Evolutionary conservation across 2,329 filamentous ascomycete genomes (phyloP).

Genomic region (Talaromyces piceae): DNA sequence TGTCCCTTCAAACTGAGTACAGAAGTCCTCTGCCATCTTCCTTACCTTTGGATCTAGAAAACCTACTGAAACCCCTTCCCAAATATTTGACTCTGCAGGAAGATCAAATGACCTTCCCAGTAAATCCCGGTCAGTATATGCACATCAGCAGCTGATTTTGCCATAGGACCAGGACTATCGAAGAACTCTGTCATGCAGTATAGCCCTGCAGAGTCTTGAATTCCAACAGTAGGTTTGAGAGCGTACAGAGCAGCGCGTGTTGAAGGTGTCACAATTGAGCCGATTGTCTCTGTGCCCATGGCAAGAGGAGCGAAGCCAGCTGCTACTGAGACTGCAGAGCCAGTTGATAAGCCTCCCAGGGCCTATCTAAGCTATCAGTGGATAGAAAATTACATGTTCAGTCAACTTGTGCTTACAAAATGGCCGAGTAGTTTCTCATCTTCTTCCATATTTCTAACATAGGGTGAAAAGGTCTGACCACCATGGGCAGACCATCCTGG

Average conservation of each 20-base stretch:
- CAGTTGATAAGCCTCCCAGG: conserved; percentile 27
- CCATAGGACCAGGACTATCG: neutral
- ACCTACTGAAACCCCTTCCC: neutral
- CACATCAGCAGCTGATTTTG: neutral
- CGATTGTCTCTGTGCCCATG: conserved; percentile 27
- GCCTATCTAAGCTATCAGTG: conserved; percentile 16
- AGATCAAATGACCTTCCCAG: neutral
- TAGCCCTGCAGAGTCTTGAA: neutral
- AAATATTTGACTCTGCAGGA: neutral
- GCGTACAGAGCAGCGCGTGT: neutral
- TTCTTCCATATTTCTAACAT: neutral
- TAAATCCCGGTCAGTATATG: neutral
- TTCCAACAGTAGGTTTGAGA: neutral
- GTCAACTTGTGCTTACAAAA: neutral
- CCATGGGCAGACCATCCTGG: conserved; percentile 19
- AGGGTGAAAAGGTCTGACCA: conserved; percentile 23
- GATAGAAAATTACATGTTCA: neutral
- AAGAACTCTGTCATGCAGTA: neutral
- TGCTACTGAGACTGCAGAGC: conserved; percentile 27
- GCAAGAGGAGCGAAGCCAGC: conserved; percentile 25
- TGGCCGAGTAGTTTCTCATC: neutral
- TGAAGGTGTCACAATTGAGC: conserved; percentile 9
- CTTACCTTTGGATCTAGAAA: neutral
- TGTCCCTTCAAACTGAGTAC: neutral
- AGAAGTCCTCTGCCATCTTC: neutral